Evolutionary conservation across 2,329 filamentous ascomycete genomes (phyloP).

Genomic region (Helicocarpus griseus): DNA sequence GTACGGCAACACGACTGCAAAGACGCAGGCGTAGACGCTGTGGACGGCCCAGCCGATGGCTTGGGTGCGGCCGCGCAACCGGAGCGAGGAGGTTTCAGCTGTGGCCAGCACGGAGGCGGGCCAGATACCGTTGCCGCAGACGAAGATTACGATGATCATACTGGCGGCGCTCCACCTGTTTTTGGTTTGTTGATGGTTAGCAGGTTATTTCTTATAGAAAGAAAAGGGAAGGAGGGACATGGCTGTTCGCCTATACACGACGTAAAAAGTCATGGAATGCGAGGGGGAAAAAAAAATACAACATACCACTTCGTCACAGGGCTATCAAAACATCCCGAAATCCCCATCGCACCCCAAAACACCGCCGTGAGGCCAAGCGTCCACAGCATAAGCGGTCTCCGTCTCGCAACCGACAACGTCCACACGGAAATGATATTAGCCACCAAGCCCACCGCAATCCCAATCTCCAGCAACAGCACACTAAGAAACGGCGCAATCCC

Average conservation of each 20-base stretch:
- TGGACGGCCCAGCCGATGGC: slow-evolving; percentile 34
- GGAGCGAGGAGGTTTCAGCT: slow-evolving; percentile 26
- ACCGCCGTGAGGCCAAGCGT: slow-evolving; percentile 24
- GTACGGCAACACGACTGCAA: slow-evolving; percentile 42
- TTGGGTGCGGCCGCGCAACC: slow-evolving; percentile 30
- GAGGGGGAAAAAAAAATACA: not conserved
- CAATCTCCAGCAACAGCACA: slow-evolving; percentile 38
- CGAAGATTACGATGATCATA: slow-evolving; percentile 38
- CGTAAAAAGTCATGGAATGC: not conserved
- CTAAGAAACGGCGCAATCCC: slow-evolving; percentile 22
- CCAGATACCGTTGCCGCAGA: slow-evolving; percentile 26
- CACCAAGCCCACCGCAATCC: slow-evolving; percentile 37
- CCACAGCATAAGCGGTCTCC: slow-evolving; percentile 29
- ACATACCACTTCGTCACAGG: slow-evolving; percentile 32
- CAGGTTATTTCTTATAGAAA: too few relatives aligned
- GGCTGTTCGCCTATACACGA: not conserved
- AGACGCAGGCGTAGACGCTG: slow-evolving; percentile 32
- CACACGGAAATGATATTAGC: slow-evolving; percentile 38
- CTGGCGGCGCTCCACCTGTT: slow-evolving; percentile 32
- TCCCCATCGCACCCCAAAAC: slow-evolving; percentile 39
- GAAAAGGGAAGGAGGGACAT: too few relatives aligned
- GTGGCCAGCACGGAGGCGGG: slow-evolving; percentile 29
- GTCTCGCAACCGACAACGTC: slow-evolving; percentile 33
- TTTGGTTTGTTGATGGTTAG: too few relatives aligned
- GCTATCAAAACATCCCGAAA: slow-evolving; percentile 37